Evolutionary conservation across 805 yeast genomes (phyloP), one percentile per base, ranked within the genome.

Genomic region (Saccharomycopsis schoenii): DNA sequence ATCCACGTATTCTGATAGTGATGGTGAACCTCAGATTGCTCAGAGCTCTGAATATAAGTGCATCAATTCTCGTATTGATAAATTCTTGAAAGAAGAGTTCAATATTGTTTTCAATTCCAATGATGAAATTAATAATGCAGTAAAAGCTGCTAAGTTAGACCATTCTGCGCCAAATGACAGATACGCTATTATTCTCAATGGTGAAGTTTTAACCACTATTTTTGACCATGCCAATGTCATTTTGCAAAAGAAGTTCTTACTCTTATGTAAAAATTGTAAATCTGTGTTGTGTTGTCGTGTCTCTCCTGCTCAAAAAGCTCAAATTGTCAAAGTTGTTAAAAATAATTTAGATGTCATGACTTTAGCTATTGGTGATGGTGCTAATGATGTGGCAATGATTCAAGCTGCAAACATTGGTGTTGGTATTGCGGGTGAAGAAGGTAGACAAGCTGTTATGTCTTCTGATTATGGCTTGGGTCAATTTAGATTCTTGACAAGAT

Each of bases 371-470:
- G 96, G 96, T 39, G 96, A 88, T 70, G 96, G 96, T 65, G 89
- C 94, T 29, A 88, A 88, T 68, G 96, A 88, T 71, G 94, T 88
- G 57, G 88, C 94, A 9, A 88, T 88, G 96, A 88, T 88, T 64
- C 93, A 87, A 68, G 87, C 89, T 40, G 93, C 96, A 4, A 86
- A 88, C 70, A 83, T 88, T 40, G 96, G 96, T 61, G 85, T 88
- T 43, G 96, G 96, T 65, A 87, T 88, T 68, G 93, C 91, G 6
- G 96, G 96, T 65, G 89, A 86, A 67, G 96, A 88, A 73, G 96
- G 96, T 62, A 74, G 94, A 58, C 92, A 87, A 68, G 96, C 96
- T 1, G 94, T 85, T 10, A 88, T 88, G 96, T 83, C 90, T 1
- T 83, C 92, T 0, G 96, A 88, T 74, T 88, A 86, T 71, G 93